phyloP scores from a whole-genome alignment of 2,329 filamentous ascomycete species.

The Fusarium oligoseptatum region DNA sequence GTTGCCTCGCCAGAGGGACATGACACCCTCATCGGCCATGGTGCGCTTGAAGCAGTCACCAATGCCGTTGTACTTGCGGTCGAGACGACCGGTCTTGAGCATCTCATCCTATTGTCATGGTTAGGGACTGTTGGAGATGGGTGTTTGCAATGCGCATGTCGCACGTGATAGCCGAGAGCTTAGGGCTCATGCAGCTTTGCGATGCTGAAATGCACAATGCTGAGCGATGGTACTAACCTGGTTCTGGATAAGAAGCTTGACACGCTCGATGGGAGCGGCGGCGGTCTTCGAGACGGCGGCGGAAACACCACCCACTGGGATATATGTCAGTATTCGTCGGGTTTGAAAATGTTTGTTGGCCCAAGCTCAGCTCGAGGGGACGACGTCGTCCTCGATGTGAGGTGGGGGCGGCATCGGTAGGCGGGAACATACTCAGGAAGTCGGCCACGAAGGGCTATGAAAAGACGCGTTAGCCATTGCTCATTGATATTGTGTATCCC shows the following conservation, averaged over 20 bases:
- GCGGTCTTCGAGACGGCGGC: constrained; percentile 99
- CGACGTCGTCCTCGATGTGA: constrained; percentile 14
- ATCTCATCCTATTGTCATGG: constrained; percentile 88
- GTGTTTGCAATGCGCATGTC: background rate
- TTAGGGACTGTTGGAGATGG: constrained; percentile 47
- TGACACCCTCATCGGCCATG: constrained; percentile 88
- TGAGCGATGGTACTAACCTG: constrained; percentile 76
- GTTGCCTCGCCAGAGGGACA: constrained; percentile 99
- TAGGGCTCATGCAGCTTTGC: background rate
- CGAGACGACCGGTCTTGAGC: constrained; percentile 98
- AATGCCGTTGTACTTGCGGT: constrained; percentile 96
- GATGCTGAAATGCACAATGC: background rate
- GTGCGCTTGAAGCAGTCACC: constrained; percentile 96
- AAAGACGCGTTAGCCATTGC: constrained; percentile 42
- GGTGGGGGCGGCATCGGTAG: constrained; percentile 30
- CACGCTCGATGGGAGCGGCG: constrained; percentile 99
- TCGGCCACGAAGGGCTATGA: constrained; percentile 92
- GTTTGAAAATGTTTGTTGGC: constrained; percentile 14
- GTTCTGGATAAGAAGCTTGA: constrained; percentile 99
- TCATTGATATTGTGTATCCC: background rate
- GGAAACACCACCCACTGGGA: constrained; percentile 97
- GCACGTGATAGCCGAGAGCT: background rate
- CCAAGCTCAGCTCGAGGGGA: constrained; percentile 16
- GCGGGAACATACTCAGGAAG: constrained; percentile 90
- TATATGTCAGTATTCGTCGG: constrained; percentile 29